Evolutionary conservation across 2,329 filamentous ascomycete genomes (phyloP).

Genomic region (Penicillium sp.): DNA sequence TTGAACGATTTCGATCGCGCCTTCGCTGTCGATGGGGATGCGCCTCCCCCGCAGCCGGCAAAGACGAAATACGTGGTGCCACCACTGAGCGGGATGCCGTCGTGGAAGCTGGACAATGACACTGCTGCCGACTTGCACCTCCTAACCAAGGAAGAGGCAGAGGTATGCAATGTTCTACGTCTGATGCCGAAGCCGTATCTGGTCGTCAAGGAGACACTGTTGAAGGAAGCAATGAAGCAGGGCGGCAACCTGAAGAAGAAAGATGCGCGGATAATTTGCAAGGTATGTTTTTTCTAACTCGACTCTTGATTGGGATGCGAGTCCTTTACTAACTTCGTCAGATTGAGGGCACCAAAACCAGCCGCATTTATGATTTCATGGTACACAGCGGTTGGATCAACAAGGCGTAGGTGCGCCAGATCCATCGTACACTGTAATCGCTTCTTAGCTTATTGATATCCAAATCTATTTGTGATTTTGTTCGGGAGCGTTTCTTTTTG

Average conservation of each 20-base stretch:
- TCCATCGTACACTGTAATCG: not conserved
- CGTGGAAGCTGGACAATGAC: conserved; percentile 68
- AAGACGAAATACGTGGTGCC: conserved; percentile 55
- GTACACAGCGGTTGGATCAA: conserved; percentile 89
- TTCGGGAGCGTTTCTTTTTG: conserved; percentile 13
- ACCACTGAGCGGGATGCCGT: conserved; percentile 45
- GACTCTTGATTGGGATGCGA: not conserved
- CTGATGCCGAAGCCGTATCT: conserved; percentile 93
- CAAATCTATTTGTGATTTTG: conserved; percentile 13
- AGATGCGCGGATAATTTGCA: conserved; percentile 80
- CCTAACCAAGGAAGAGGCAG: conserved; percentile 76
- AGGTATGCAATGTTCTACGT: conserved; percentile 79
- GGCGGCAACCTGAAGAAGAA: conserved; percentile 92
- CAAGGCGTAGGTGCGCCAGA: conserved; percentile 59
- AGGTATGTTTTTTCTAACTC: conserved; percentile 38
- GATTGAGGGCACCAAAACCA: conserved; percentile 80
- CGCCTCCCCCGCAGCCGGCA: conserved; percentile 37
- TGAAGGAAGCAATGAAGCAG: conserved; percentile 84
- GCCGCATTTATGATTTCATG: conserved; percentile 90
- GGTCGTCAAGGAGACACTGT: conserved; percentile 87
- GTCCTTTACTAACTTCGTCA: conserved; percentile 30
- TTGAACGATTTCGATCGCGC: conserved; percentile 54
- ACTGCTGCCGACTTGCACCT: conserved; percentile 77
- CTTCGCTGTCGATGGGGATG: conserved; percentile 50
- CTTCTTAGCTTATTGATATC: conserved; percentile 17